Conservation (phyloP, 2,329 filamentous ascomycete species). For the Pseudogymnoascus sp. region DNA sequence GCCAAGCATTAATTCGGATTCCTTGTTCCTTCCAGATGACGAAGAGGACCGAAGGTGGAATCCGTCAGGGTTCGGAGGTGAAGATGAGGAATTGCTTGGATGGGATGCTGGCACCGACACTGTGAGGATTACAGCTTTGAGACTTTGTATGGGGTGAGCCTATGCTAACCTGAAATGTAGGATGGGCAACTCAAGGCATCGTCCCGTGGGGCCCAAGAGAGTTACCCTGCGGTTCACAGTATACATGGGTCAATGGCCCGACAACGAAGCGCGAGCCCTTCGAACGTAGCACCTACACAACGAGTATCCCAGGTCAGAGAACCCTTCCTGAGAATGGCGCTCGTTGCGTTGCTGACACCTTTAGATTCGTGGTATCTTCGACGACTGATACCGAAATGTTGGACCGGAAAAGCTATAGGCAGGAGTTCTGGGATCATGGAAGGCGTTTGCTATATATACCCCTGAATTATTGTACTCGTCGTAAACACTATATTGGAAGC, state of each 20-base stretch:
- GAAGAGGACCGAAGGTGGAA: slow-evolving; percentile 68
- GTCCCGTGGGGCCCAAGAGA: slow-evolving; percentile 13
- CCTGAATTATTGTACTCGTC: background rate
- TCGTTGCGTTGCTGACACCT: slow-evolving; percentile 15
- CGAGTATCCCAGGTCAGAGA: slow-evolving; percentile 55
- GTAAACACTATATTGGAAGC: background rate
- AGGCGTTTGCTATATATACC: slow-evolving; percentile 2
- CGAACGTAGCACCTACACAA: slow-evolving; percentile 61
- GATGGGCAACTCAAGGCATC: slow-evolving; percentile 21
- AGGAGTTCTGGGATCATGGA: background rate
- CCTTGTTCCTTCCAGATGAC: slow-evolving; percentile 56
- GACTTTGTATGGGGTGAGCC: slow-evolving; percentile 16
- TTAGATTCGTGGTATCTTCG: slow-evolving; percentile 26
- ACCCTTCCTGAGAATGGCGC: slow-evolving; percentile 20
- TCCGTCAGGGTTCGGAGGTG: slow-evolving; percentile 56
- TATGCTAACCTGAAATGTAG: slow-evolving; percentile 23
- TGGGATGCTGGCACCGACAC: slow-evolving; percentile 64
- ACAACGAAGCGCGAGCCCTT: slow-evolving; percentile 15
- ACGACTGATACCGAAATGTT: slow-evolving; percentile 20
- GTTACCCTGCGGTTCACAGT: slow-evolving; percentile 8
- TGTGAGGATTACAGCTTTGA: slow-evolving; percentile 34
- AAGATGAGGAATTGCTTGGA: slow-evolving; percentile 58
- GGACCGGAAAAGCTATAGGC: background rate
- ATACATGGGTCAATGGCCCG: slow-evolving; percentile 6
- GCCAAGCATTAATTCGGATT: slow-evolving; percentile 53